phyloP scores from a whole-genome alignment of 1,284 basidiomycete species.

The Hortiboletus rubellus region DNA sequence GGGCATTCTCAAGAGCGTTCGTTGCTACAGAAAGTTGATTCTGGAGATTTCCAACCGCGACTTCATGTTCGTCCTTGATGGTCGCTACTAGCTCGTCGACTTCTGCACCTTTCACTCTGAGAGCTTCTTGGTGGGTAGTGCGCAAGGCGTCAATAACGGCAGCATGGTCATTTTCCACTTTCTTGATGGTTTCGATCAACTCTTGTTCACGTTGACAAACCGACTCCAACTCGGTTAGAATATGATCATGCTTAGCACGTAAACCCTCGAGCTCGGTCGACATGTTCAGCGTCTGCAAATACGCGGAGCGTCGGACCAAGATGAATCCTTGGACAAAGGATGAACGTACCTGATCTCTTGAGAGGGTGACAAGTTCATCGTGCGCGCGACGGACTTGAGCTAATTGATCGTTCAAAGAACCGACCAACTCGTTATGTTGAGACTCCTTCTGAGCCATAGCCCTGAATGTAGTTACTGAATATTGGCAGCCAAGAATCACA shows the following conservation, averaged over 20 bases:
- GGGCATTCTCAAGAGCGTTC: conserved; percentile 46
- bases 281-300: conserved; percentile 74
- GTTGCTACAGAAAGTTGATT: conserved; percentile 47
- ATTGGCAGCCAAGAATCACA: conserved; percentile 5
- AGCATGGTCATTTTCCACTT: conserved; percentile 50
- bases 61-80: conserved; percentile 45
- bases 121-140: conserved; percentile 52
- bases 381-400: conserved; percentile 70
- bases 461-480: conserved; percentile 39
- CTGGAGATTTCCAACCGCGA: conserved; percentile 39
- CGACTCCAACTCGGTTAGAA: conserved; percentile 53
- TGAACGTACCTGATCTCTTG: conserved; percentile 70
- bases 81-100: conserved; percentile 47
- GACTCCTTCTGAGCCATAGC: conserved; percentile 96
- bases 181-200: conserved; percentile 50
- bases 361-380: conserved; percentile 76
- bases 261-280: conserved; percentile 79
- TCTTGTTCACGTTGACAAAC: conserved; percentile 58
- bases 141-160: conserved; percentile 52
- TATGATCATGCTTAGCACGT: conserved; percentile 58
- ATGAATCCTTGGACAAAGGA: neutral
- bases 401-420: conserved; percentile 68
- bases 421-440: conserved; percentile 74
- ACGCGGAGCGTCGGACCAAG: neutral
- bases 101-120: conserved; percentile 53